Percentiles rank a stretch among this genome's conserved stretches.
Conservation (phyloP, 805 yeast species). For the Torulaspora maleeae region DNA sequence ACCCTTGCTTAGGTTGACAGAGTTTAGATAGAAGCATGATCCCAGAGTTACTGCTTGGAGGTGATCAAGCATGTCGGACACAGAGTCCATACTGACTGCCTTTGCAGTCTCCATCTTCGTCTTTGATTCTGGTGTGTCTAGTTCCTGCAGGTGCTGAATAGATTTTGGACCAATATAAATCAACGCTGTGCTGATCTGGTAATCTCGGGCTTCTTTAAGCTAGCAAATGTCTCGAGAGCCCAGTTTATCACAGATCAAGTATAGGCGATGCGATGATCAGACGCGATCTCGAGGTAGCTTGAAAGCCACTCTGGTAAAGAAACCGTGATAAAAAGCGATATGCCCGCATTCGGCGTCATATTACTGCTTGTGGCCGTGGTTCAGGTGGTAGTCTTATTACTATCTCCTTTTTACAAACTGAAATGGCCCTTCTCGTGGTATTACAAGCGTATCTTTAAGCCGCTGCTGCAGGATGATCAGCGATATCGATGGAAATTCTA, state of each 20-base stretch:
- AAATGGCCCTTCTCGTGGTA: conserved; percentile 24
- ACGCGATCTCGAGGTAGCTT: not conserved
- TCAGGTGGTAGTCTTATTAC: conserved; percentile 22
- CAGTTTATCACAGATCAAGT: too few relatives aligned
- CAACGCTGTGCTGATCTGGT: too few relatives aligned
- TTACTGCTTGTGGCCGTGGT: conserved; percentile 7
- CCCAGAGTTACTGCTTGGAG: conserved; percentile 14
- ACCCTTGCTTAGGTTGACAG: conserved; percentile 10
- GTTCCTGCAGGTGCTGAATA: too few relatives aligned
- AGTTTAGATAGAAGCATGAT: conserved; percentile 14
- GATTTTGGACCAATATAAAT: too few relatives aligned
- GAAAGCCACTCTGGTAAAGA: not conserved
- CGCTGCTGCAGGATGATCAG: conserved; percentile 22
- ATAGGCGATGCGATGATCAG: not conserved
- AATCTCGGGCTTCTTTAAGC: too few relatives aligned
- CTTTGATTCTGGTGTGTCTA: too few relatives aligned
- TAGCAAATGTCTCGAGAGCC: too few relatives aligned
- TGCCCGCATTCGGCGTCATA: conserved; percentile 4
- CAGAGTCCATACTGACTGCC: not conserved
- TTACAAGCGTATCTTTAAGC: conserved; percentile 26
- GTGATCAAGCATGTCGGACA: conserved; percentile 13
- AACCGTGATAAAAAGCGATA: not conserved
- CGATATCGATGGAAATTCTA: conserved; percentile 28
- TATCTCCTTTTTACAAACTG: conserved; percentile 27
- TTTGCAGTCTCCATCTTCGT: not conserved